Evolutionary conservation across 2,329 filamentous ascomycete genomes (phyloP), one percentile per base, ranked within the genome.

Genomic region (Magnaporthiopsis poae): DNA sequence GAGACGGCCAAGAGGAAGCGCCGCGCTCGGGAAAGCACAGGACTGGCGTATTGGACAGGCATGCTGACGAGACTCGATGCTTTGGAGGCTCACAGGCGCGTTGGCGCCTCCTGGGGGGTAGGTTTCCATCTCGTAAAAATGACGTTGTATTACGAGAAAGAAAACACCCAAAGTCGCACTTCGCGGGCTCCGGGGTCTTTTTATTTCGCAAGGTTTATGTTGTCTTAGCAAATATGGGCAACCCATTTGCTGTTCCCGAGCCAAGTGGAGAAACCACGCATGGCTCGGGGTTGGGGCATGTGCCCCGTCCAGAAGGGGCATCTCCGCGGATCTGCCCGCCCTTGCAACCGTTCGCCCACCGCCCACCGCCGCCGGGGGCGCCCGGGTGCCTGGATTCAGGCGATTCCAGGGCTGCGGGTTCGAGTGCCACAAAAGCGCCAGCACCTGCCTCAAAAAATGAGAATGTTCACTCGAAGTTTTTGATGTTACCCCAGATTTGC

Each of bases 291-390:
- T 33, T 61, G 46, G 46, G 31, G 46, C 46, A 56, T 56, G 46
- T 56, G 46, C 21, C 21, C 31, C 31, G 46, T 63, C 27, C 35
- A 25, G 35, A 63, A 35, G 46, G 31, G 63, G 63, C 27, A 64
- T 64, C 63, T 64, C 63, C 63, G 63, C 63, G 63, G 63, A 64
- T 59, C 63, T 64, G 39, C 39, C 63, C 63, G 36, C 36, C 7
- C 29, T 27, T 27, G 9, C 63, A 31, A 52, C 63, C 27, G 63
- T 64, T 27, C 46, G n/a, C n/a, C 46, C 46, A 21, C 3, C 21
- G 7, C 21, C 18, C 46, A 21, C 46, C 15, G 46, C 21, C 46
- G 8, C 9, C 7, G 3, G 21, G 1, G 27, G 27, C 27, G 5
- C 3, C 46, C n/a, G 46, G 1, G 46, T 56, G 18, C 46, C 46